Conservation (phyloP, 2,329 filamentous ascomycete genomes). For the Clonostachys sp. region DNA sequence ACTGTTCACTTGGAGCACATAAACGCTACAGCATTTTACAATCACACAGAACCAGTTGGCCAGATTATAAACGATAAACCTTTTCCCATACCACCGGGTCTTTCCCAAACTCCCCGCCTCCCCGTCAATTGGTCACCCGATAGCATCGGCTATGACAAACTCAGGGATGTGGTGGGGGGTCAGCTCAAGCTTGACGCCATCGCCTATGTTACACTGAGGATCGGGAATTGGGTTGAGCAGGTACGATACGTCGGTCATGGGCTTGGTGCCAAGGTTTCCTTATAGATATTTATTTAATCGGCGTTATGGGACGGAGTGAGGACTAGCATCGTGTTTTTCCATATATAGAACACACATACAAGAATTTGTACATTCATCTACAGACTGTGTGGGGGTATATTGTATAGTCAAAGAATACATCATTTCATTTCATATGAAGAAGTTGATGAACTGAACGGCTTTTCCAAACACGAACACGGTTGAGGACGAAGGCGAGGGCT, state of each 20-base stretch:
- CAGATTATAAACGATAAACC: constrained; percentile 69
- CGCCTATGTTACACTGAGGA: constrained; percentile 68
- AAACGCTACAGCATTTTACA: constrained; percentile 82
- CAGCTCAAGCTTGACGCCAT: constrained; percentile 72
- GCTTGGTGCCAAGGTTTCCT: constrained; percentile 56
- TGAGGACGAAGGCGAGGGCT: too few species aligned
- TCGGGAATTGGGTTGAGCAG: constrained; percentile 71
- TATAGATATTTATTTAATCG: constrained; percentile 11
- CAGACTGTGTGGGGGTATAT: too few species aligned
- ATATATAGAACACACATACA: too few species aligned
- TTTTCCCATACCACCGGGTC: constrained; percentile 73
- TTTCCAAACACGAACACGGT: too few species aligned
- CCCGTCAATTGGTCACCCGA: constrained; percentile 78
- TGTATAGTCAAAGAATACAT: too few species aligned
- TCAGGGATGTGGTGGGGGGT: constrained; percentile 77
- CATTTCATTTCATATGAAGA: too few species aligned
- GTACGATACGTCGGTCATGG: constrained; percentile 68
- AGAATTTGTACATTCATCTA: too few species aligned
- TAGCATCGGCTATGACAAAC: constrained; percentile 76
- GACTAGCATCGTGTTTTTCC: too few species aligned
- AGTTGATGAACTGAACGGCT: too few species aligned
- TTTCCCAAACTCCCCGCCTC: constrained; percentile 67
- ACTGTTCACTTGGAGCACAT: constrained; percentile 74
- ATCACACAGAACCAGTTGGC: constrained; percentile 73
- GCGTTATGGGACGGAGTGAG: background rate